A percentile compares a stretch with the other conserved stretches of the same genome.
Conservation (phyloP, 2,329 filamentous ascomycete genomes). For the Zasmidium angulare region DNA sequence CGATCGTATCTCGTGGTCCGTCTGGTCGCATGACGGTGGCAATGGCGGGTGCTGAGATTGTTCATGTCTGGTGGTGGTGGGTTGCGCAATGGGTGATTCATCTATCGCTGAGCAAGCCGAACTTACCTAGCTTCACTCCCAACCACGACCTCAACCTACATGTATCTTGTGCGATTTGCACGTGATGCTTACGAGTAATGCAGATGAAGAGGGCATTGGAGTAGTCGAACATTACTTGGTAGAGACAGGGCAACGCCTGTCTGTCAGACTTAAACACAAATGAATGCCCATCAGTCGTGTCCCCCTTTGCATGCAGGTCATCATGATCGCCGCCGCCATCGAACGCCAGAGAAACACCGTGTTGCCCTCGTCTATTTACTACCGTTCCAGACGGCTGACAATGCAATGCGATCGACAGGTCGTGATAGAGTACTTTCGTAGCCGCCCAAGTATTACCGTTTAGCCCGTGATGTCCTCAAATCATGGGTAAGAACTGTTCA, state of each 20-base stretch:
- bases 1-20: conserved; percentile 64
- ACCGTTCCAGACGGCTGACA: conserved; percentile 14
- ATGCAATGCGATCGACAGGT: conserved; percentile 9
- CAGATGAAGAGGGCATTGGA: not conserved
- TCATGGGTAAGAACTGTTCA: conserved; percentile 24
- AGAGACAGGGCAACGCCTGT: not conserved
- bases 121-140: not conserved
- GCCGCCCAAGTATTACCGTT: not conserved
- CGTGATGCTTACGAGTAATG: not conserved
- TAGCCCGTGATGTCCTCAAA: conserved; percentile 5
- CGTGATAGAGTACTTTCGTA: conserved; percentile 4
- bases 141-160: not conserved
- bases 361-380: conserved; percentile 8
- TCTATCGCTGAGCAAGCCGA: not conserved
- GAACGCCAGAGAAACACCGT: not conserved
- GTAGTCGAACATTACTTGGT: not conserved
- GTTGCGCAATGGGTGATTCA: conserved; percentile 2
- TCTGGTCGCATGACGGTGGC: conserved; percentile 39
- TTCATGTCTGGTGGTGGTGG: not conserved
- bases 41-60: not conserved
- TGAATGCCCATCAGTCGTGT: not conserved
- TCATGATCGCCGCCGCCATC: not conserved
- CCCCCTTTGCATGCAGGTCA: not conserved
- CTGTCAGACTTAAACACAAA: not conserved
- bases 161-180: not conserved